phyloP scores from a whole-genome alignment of 2,329 filamentous ascomycete species.

The Balansia obtecta region DNA sequence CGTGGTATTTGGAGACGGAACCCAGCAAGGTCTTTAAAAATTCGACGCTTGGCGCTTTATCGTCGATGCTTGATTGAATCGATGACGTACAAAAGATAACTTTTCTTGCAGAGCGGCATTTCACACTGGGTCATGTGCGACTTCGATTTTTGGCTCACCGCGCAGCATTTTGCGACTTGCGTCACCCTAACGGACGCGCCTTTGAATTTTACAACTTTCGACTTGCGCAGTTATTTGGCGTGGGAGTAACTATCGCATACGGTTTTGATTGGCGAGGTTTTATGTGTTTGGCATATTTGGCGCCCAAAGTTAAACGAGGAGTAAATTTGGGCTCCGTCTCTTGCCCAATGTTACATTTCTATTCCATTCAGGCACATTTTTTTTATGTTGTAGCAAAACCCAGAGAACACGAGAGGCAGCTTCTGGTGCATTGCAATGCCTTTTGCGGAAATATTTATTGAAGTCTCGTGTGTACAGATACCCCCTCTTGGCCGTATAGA shows the following conservation, averaged over 20 bases:
- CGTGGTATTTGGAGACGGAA: neutral
- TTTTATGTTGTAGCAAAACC: neutral
- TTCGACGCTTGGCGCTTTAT: too few species aligned
- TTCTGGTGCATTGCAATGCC: neutral
- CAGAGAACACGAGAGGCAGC: neutral
- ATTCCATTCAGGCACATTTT: neutral
- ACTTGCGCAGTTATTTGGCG: neutral
- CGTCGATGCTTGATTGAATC: neutral
- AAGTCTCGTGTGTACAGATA: conserved; percentile 4
- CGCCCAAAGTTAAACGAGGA: neutral
- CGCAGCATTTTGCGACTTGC: neutral
- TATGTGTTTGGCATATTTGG: neutral
- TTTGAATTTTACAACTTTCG: neutral
- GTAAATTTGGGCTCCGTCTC: neutral
- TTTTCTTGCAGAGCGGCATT: neutral
- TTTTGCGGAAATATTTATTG: neutral
- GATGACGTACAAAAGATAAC: neutral
- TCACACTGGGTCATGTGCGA: neutral
- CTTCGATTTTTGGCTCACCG: neutral
- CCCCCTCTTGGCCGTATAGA: neutral
- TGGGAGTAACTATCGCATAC: neutral
- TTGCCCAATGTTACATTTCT: neutral
- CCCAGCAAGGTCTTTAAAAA: neutral
- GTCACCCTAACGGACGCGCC: neutral
- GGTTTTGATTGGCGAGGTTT: neutral